A percentile compares a stretch with the other conserved stretches of the same genome.
Conservation (phyloP, 1,284 basidiomycete genomes). For the Stygiomarasmius scandens region DNA sequence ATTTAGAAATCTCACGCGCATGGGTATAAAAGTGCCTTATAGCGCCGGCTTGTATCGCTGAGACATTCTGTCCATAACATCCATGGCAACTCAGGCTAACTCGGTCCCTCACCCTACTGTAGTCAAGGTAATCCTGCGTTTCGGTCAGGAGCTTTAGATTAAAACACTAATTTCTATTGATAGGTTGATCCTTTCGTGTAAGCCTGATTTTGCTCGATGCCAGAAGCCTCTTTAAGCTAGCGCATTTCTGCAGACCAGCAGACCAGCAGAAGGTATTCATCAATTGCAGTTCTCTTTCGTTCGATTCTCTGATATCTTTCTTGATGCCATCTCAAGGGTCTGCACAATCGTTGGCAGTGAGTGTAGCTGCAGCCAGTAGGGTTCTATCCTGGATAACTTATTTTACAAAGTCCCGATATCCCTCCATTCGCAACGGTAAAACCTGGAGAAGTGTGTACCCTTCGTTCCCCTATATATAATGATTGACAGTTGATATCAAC, state of each 20-base stretch:
- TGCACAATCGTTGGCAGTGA: slow-evolving; percentile 78
- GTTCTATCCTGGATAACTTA: background rate
- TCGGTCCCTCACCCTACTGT: slow-evolving; percentile 58
- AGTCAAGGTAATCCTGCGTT: slow-evolving; percentile 38
- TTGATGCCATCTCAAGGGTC: slow-evolving; percentile 40
- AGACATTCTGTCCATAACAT: background rate
- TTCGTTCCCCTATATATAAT: background rate
- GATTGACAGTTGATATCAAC: slow-evolving; percentile 5
- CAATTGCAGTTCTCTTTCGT: background rate
- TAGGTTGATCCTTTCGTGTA: slow-evolving; percentile 67
- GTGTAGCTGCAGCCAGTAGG: slow-evolving; percentile 24
- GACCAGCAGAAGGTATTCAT: slow-evolving; percentile 59
- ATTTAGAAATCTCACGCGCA: background rate
- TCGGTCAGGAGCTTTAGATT: background rate
- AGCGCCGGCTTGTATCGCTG: background rate
- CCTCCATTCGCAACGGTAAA: slow-evolving; percentile 66
- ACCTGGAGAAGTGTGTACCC: slow-evolving; percentile 54
- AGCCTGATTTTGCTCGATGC: slow-evolving; percentile 19
- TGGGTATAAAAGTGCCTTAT: slow-evolving; percentile 1
- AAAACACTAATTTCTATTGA: background rate
- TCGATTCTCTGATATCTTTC: background rate
- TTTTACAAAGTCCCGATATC: slow-evolving; percentile 59
- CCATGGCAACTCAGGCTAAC: slow-evolving; percentile 61
- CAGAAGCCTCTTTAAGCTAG: background rate
- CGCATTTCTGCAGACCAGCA: slow-evolving; percentile 46